Evolutionary conservation across 495 filamentous ascomycete genomes (phyloP), one percentile per base, ranked within the genome.

Genomic region (Echria macrotheca): DNA sequence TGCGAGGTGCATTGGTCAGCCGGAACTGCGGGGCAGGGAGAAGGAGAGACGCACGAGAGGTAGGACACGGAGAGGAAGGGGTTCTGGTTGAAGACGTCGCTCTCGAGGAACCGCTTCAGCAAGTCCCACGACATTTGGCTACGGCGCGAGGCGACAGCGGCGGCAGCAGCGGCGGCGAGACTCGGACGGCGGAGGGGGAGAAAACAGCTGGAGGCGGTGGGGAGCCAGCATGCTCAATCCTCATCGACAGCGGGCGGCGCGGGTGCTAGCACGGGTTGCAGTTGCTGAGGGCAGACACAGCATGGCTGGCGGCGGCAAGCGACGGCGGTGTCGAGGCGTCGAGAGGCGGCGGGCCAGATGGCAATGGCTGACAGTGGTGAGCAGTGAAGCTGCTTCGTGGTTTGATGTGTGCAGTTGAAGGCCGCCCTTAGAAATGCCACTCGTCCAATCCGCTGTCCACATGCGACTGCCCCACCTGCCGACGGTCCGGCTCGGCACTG

Each of bases 81-180:
- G 68, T 87, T 77, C 69, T 84, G 79, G 72, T 85, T 87, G 72
- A 88, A 89, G 73, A 87, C 82, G 71, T 88, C 84, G 68, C 80
- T 84, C 71, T 86, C 83, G 68, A 88, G 83, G 75, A 86, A 82
- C 61, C 84, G 79, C 70, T 81, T 81, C 50, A 88, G 75, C 69
- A 87, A 74, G 71, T 85, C 67, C 73, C 71, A 76, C 68, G 74
- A 80, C 64, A 67, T 41, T 65, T 65, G 55, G 62, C 53, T 50
- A 51, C 37, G 54, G 54, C 57, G 53, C 44, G 25, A 42, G 55
- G 57, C 42, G 54, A 29, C 18, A n/a, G n/a, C n/a, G n/a, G n/a
- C n/a, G n/a, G n/a, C n/a, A n/a, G n/a, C n/a, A n/a, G n/a, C n/a
- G 15, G 45, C 50, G 38, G 49, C 44, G 36, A 39, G 48, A 49